Evolutionary conservation across 305 asterid genomes (phyloP), one percentile per base, ranked within the genome.

Genomic region (Solanum hybrid): DNA sequence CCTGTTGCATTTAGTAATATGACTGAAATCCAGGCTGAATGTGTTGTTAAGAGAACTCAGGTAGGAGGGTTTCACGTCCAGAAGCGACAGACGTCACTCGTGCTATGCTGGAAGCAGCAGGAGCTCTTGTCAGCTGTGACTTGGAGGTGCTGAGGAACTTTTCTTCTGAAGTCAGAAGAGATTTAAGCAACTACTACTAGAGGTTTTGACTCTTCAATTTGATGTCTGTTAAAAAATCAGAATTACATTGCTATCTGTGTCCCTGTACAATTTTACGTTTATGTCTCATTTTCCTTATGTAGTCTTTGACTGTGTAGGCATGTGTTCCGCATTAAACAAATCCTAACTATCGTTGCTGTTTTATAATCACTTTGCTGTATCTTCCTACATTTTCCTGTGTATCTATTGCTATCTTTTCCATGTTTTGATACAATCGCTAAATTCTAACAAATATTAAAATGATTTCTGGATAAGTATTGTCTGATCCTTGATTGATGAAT

Each of bases 101-200:
- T 34, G 36, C 36, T 34, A 34, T 34, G 36, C 8, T 34, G 36
- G 36, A 34, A 34, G 7, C 36, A 5, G 36, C 36, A 34, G 36
- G 36, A 34, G 36, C 36, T 34, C 36, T 34, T 34, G 36, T 34
- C 36, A 34, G 36, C 36, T 34, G 36, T 34, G 36, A 34, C 36
- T 34, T 34, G 36, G 36, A 94, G 90, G 87, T 94, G 95, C 90
- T 94, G 91, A 94, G 75, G 64, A 40, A 74, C 74, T 69, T 89
- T 69, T 57, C 77, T 74, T 39, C 37, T 87, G 46, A 40, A 93
- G 89, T 85, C 57, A 87, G 90, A 86, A 89, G 75, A 80, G 61
- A 13, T 11, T 24, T 73, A 26, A 82, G 67, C 87, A 14, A 82
- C 73, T 82, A 51, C 71, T 28, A 51, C 71, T 28, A 82, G 87